Evolutionary conservation across 2,329 filamentous ascomycete genomes (phyloP).

Genomic region (Tolypocladium cylindrosporum): DNA sequence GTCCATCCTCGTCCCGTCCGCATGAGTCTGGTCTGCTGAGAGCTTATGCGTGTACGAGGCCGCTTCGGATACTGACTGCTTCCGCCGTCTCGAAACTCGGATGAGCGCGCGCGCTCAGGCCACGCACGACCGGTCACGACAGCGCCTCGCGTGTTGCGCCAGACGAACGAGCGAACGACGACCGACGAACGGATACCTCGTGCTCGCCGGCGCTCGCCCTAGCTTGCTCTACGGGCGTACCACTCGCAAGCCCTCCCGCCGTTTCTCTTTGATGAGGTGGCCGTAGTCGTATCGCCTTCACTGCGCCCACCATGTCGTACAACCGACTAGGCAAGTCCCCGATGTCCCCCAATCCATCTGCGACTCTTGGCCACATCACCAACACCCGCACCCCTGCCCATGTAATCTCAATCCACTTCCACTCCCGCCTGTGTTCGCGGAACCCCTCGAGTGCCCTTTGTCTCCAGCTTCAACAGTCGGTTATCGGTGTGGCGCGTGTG

Average conservation of each 20-base stretch:
- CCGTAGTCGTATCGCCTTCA: background rate
- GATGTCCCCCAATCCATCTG: constrained; percentile 4
- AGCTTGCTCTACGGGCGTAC: background rate
- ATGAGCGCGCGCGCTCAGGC: background rate
- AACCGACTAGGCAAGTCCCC: constrained; percentile 58
- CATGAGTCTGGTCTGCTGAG: background rate
- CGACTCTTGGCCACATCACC: background rate
- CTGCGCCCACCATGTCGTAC: constrained; percentile 50
- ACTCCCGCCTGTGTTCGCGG: background rate
- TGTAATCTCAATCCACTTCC: constrained; percentile 3
- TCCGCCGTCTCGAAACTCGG: background rate
- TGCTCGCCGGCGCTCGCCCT: background rate
- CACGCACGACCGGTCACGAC: background rate
- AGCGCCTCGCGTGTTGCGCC: background rate
- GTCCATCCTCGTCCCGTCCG: background rate
- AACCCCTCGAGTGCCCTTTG: background rate
- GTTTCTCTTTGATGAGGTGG: background rate
- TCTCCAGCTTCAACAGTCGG: background rate
- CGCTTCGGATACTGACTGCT: background rate
- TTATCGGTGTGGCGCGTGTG: background rate
- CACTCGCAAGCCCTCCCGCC: background rate
- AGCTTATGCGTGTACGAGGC: background rate
- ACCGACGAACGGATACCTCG: background rate
- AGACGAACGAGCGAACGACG: background rate
- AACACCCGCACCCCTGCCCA: constrained; percentile 3